Evolutionary conservation across 2,329 filamentous ascomycete genomes (phyloP).

Genomic region (Laburnicola sp.): DNA sequence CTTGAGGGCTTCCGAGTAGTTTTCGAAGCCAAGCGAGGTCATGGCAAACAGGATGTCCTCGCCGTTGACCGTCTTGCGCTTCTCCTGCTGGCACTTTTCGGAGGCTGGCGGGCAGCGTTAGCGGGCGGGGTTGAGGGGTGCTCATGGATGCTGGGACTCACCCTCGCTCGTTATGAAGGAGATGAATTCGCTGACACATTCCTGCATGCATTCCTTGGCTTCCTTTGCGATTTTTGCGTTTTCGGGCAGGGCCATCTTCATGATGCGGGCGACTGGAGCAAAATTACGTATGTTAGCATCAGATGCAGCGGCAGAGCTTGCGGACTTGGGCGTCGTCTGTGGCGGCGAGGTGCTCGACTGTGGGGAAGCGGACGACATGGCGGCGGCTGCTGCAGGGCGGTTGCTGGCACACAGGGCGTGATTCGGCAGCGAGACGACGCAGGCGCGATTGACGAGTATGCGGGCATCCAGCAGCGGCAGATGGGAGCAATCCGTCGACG

Average conservation of each 20-base stretch:
- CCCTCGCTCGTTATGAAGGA: conserved; percentile 99
- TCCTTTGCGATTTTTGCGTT: conserved; percentile 99
- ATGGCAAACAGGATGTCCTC: conserved; percentile 99
- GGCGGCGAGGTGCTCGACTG: conserved; percentile 43
- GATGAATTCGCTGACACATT: conserved; percentile 99
- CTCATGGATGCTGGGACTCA: conserved; percentile 52
- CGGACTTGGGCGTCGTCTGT: conserved; percentile 29
- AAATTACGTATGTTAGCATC: conserved; percentile 96
- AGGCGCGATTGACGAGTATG: conserved; percentile 53
- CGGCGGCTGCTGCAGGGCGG: conserved; percentile 44
- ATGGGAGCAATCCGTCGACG: conserved; percentile 47
- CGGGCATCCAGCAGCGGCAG: conserved; percentile 53
- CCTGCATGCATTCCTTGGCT: conserved; percentile 99
- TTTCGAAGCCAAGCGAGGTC: conserved; percentile 98
- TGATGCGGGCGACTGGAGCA: conserved; percentile 96
- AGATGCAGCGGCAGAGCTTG: conserved; percentile 51
- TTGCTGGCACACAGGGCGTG: conserved; percentile 44
- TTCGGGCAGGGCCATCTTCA: conserved; percentile 96
- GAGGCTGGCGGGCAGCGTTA: conserved; percentile 65
- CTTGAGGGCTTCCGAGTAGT: conserved; percentile 96
- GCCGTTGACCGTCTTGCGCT: conserved; percentile 98
- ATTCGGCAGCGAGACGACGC: conserved; percentile 52
- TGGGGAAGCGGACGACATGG: conserved; percentile 52
- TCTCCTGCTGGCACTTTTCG: conserved; percentile 99
- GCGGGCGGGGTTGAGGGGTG: conserved; percentile 11